Percentiles rank a stretch among this genome's conserved stretches.
phyloP scores from a whole-genome alignment of 2,329 filamentous ascomycete genomes.

The Calonectria pauciramosa region DNA sequence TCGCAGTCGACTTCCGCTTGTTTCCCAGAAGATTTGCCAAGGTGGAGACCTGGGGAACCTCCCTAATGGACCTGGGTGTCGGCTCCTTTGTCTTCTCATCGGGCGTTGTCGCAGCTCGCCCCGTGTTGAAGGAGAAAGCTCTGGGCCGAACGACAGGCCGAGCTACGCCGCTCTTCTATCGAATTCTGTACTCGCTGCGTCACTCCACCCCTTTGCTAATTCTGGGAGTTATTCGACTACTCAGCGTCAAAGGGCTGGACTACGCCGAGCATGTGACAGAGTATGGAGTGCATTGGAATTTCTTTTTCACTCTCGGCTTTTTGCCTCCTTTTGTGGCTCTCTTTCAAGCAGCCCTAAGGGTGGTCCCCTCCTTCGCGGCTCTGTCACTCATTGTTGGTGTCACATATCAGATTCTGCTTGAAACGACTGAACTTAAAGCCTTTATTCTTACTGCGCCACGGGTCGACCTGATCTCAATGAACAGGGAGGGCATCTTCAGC shows the following conservation, averaged over 20 bases:
- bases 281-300: constrained; percentile 99
- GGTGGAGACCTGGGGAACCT: constrained; percentile 99
- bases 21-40: constrained; percentile 97
- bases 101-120: constrained; percentile 89
- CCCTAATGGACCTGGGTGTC: constrained; percentile 98
- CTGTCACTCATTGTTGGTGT: constrained; percentile 79
- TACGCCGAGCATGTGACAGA: constrained; percentile 98
- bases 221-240: constrained; percentile 84
- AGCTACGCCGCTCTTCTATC: constrained; percentile 63
- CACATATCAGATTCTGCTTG: constrained; percentile 81
- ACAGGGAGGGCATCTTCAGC: constrained; percentile 95
- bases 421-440: constrained; percentile 82
- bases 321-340: constrained; percentile 90
- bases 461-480: constrained; percentile 85
- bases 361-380: constrained; percentile 82
- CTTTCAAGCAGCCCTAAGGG: constrained; percentile 78
- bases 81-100: constrained; percentile 97
- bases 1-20: constrained; percentile 95
- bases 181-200: constrained; percentile 77
- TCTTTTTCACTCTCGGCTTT: constrained; percentile 95
- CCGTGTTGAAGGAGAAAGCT: constrained; percentile 78
- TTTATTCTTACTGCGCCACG: constrained; percentile 89
- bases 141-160: constrained; percentile 64
- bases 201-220: constrained; percentile 87
- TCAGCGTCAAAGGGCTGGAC: constrained; percentile 93